Base-by-base conservation (phyloP, 2,329 filamentous ascomycete species). In the Hymenoscyphus salicellus region DNA sequence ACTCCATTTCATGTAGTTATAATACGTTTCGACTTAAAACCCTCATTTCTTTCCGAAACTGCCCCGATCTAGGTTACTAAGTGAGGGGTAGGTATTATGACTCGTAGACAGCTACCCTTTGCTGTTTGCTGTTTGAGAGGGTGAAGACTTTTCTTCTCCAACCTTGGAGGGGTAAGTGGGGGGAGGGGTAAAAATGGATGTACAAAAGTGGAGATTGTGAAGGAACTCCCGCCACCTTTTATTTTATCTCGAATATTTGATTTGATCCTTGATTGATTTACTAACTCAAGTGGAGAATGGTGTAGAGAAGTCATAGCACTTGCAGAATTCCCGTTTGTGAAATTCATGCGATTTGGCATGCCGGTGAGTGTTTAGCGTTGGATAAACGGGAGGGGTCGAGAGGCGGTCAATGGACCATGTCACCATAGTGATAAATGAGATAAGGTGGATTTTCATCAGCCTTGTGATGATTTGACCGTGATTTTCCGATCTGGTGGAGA, bases 51-150 rank as follows among this genome's bases (percentile, higher is more conserved):
- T 52, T 14, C 11, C 46, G 10, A 23, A 23, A 11, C 46, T 14
- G 11, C 46, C 26, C 20, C 46, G 10, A 11, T 46, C 41, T 46
- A 14, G 46, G 20, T 38, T 16, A 38, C 36, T 17, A 38, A 38
- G 46, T 26, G 46, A 52, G 46, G 46, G 46, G 46, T 52, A 52
- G n/a, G 46, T 49, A 23, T 28, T 52, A 52, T 52, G 46, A 52
- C 46, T 52, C 46, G 46, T 52, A 52, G n/a, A 26, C 20, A 52
- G 46, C 20, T 52, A 23, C 16, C 5, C 8, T 52, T 52, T n/a
- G n/a, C n/a, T n/a, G n/a, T n/a, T 23, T 30, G 7, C 8, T n/a
- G 20, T 23, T 52, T 20, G 20, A 23, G n/a, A 46, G 10, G 10
- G 23, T 23, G 23, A 52, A 49, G 23, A 52, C 20, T 52, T 23